Base-by-base conservation (phyloP, 257 asterid genomes). In the Nicotiana noctiflora region DNA sequence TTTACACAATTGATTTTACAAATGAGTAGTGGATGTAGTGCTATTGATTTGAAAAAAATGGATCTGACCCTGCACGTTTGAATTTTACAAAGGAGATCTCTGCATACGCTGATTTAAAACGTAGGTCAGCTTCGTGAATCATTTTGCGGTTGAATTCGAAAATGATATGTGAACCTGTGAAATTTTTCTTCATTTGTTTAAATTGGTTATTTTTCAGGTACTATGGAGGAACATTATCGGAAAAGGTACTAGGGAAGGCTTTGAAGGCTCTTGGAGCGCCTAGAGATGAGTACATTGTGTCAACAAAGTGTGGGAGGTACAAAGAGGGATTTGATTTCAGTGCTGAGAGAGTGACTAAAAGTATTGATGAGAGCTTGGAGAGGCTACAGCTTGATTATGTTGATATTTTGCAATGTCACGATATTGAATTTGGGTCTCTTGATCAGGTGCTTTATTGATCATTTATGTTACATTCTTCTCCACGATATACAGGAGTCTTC, bases 361-460 rank as follows among this genome's bases (percentile, higher is more conserved):
- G 98, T 85, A 90, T 96, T 63, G 97, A 91, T 57, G 99, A 96
- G 88, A 96, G 99, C 89, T 88, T 96, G 67, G 98, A 90, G 64
- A 91, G 98, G 72, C 86, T 96, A 93, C 99, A 96, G 93, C 98
- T 96, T 77, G 98, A 94, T 89, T 96, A 90, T 82, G 98, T 96
- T 8, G 99, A 96, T 89, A 91, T 96, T 81, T 81, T 96, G 81
- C 98, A 91, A 4, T 92, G 98, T 74, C 99, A 96, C 85, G 99
- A 96, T 84, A 96, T 96, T 52, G 99, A 96, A 78, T 96, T 96
- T 77, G 95, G 92, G 29, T 91, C 98, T 46, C 98, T 96, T 23
- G 98, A 94, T 85, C 98, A 92, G 99, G 99, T 96, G 75, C 74
- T 64, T 79, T 62, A 37, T 60, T 25, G 32, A 74, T 74, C 25